Base-by-base conservation (phyloP, 2,329 filamentous ascomycete species). In the Akanthomyces muscarius region DNA sequence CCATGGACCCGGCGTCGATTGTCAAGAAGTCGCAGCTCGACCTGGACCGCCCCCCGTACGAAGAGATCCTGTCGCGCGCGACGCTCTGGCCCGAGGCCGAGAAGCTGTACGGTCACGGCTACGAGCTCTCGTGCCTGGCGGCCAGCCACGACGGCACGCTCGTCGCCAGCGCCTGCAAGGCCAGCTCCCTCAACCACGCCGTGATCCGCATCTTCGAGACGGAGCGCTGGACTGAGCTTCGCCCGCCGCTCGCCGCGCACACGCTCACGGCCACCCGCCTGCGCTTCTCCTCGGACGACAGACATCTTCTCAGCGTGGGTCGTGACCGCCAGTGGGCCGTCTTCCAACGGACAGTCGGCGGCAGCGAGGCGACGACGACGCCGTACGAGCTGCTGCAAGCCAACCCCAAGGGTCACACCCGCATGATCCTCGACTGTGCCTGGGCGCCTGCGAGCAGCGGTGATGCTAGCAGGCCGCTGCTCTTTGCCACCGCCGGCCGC, bases 51-150 rank as follows among this genome's bases (percentile, higher is more conserved):
- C 93, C 95, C 13, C 94, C 95, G 0, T 83, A 92, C 42, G 95
- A 99, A 75, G 95, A 98, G 74, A 89, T 91, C 61, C 85, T 99
- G 2, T 89, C 92, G 28, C 87, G 93, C 10, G 88, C 96, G 74
- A 96, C 95, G 0, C 86, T 99, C 38, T 99, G 93, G 92, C 95
- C 95, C 3, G 95, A 99, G 73, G 86, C 86, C 7, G 95, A 99
- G 75, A 99, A 99, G 78, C 84, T 99, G 1, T 99, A 99, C 76
- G 95, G 95, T 1, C 95, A 99, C 76, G 95, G 95, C 36, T 97
- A 97, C 76, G 95, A 99, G 75, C 94, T 99, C 56, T 96, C 92
- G 2, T 90, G 91, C 44, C 85, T 97, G 18, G 90, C 93, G 13
- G 84, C 89, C 8, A 92, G 87, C 70, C 85, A 90, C 71, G 87